Conservation (phyloP, 78 protist species). For the Dictyostelium capitatum region DNA sequence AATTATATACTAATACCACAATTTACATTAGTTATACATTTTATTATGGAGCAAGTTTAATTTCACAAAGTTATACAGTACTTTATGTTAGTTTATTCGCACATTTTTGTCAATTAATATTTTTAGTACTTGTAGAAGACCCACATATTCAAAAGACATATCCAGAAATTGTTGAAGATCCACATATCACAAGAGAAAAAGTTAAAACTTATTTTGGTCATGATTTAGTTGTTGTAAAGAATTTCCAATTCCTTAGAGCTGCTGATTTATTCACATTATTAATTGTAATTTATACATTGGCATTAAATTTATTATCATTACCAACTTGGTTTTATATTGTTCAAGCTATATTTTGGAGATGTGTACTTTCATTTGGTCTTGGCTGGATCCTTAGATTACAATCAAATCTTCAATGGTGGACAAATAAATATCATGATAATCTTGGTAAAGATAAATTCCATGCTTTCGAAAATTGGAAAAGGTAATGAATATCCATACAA, state of each 20-base stretch:
- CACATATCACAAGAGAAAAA: slow-evolving; percentile 48
- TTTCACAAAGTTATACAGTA: slow-evolving; percentile 89
- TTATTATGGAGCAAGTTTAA: slow-evolving; percentile 88
- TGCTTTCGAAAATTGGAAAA: slow-evolving; percentile 88
- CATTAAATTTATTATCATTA: background rate
- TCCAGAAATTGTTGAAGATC: slow-evolving; percentile 85
- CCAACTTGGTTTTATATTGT: slow-evolving; percentile 70
- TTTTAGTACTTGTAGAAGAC: slow-evolving; percentile 89
- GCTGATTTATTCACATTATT: slow-evolving; percentile 66
- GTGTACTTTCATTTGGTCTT: slow-evolving; percentile 40
- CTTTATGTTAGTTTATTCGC: slow-evolving; percentile 87
- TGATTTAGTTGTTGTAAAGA: slow-evolving; percentile 79
- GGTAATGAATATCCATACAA: slow-evolving; percentile 28
- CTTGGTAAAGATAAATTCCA: slow-evolving; percentile 25
- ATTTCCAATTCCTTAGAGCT: slow-evolving; percentile 75
- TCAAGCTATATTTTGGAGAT: slow-evolving; percentile 85
- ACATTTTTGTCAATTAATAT: slow-evolving; percentile 89
- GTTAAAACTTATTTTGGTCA: slow-evolving; percentile 66
- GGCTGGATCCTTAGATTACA: slow-evolving; percentile 67
- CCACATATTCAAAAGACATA: slow-evolving; percentile 92
- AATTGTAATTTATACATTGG: slow-evolving; percentile 52
- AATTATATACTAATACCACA: background rate
- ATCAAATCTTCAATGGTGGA: slow-evolving; percentile 64
- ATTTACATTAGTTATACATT: slow-evolving; percentile 62
- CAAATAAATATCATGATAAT: slow-evolving; percentile 17